phyloP scores from a whole-genome alignment of 768 basidiomycete genomes.

The Leccinum pellstonianum region DNA sequence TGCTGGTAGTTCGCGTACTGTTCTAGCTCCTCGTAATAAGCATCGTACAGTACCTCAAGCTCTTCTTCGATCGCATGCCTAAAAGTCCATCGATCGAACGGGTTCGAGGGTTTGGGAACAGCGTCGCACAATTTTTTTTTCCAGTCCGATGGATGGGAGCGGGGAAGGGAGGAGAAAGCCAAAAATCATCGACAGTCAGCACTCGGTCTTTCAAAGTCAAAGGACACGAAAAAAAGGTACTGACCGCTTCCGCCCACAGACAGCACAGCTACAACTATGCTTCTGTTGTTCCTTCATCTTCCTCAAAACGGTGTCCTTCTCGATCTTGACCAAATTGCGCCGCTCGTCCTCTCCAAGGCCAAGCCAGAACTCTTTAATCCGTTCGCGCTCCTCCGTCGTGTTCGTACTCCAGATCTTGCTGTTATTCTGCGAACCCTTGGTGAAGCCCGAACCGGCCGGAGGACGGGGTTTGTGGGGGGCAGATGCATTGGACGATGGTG shows the following conservation, averaged over 20 bases:
- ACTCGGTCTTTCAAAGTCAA: constrained; percentile 12
- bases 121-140: constrained; percentile 22
- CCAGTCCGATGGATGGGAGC: constrained; percentile 20
- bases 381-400: constrained; percentile 89
- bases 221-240: constrained; percentile 40
- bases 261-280: constrained; percentile 92
- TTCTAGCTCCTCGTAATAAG: constrained; percentile 99
- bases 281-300: constrained; percentile 99
- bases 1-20: constrained; percentile 98
- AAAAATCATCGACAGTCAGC: constrained; percentile 25
- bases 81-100: constrained; percentile 21
- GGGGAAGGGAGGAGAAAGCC: constrained; percentile 19
- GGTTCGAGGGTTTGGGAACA: constrained; percentile 12
- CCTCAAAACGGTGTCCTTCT: constrained; percentile 94
- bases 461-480: constrained; percentile 32
- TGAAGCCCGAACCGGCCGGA: constrained; percentile 26
- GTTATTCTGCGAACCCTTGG: constrained; percentile 40
- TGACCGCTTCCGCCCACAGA: constrained; percentile 95
- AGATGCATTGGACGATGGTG: constrained; percentile 37
- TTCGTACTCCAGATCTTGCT: constrained; percentile 95
- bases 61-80: constrained; percentile 99
- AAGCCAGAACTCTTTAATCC: constrained; percentile 98
- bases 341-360: constrained; percentile 90
- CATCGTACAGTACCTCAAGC: constrained; percentile 99
- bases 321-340: constrained; percentile 89